Conservation (phyloP, 2,329 filamentous ascomycete genomes). For the Diplodia intermedia region DNA sequence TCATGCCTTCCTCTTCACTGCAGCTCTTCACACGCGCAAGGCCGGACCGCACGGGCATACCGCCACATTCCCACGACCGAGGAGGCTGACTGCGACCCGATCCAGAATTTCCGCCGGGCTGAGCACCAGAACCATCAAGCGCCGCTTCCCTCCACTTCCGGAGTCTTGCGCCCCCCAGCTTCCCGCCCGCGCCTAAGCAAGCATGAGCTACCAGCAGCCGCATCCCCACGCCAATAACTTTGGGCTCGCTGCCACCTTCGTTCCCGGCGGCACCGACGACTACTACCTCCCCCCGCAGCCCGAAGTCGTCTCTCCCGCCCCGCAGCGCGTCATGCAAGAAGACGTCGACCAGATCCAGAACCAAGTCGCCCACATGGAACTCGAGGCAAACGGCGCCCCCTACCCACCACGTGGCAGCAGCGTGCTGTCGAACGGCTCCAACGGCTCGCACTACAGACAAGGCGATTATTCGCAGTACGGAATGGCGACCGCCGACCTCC, state of each 20-base stretch:
- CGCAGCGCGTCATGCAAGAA: conserved; percentile 89
- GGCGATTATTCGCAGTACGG: conserved; percentile 50
- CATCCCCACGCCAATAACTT: conserved; percentile 25
- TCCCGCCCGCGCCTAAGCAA: conserved; percentile 19
- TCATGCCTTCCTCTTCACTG: conserved; percentile 16
- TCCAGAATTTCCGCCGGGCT: conserved; percentile 24
- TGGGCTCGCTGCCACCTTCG: conserved; percentile 63
- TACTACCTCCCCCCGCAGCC: conserved; percentile 67
- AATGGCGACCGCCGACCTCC: conserved; percentile 58
- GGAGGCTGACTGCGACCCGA: conserved; percentile 31
- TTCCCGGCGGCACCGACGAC: conserved; percentile 71
- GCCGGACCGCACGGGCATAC: conserved; percentile 25
- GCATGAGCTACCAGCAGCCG: conserved; percentile 32
- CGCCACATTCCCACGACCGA: conserved; percentile 16
- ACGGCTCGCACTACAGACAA: conserved; percentile 33
- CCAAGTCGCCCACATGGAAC: conserved; percentile 87
- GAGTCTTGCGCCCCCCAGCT: conserved; percentile 26
- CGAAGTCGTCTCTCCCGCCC: conserved; percentile 72
- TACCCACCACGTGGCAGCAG: conserved; percentile 23
- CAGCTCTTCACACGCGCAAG: conserved; percentile 15
- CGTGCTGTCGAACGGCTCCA: conserved; percentile 36
- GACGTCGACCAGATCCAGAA: conserved; percentile 86
- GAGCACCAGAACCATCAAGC: conserved; percentile 15
- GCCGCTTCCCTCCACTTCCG: conserved; percentile 26
- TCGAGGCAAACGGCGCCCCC: conserved; percentile 65